Conservation (phyloP, 2,329 filamentous ascomycete species). For the Ophiostoma pallidulum region DNA sequence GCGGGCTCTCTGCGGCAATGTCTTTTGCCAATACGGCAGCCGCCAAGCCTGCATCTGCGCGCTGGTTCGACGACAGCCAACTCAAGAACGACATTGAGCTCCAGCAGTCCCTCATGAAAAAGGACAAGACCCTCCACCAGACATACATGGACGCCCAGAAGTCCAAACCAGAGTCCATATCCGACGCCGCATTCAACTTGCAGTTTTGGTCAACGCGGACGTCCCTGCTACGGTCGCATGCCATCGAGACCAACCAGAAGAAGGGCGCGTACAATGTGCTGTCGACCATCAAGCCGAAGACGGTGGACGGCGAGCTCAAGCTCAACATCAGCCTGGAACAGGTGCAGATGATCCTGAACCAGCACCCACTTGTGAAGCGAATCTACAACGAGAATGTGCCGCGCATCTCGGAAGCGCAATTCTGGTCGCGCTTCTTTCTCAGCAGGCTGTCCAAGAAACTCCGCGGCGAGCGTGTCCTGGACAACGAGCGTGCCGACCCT, state of each 20-base stretch:
- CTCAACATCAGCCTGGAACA: constrained; percentile 79
- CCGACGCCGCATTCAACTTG: constrained; percentile 69
- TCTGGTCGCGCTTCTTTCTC: constrained; percentile 92
- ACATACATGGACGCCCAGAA: constrained; percentile 79
- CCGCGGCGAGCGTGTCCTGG: constrained; percentile 76
- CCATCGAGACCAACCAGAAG: constrained; percentile 77
- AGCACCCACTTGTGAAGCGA: constrained; percentile 81
- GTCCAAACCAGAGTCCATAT: constrained; percentile 77
- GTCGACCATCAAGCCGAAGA: constrained; percentile 74
- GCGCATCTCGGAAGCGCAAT: constrained; percentile 66
- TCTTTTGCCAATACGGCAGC: constrained; percentile 64
- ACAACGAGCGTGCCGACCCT: constrained; percentile 65
- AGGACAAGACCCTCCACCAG: constrained; percentile 63
- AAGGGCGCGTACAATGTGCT: constrained; percentile 90
- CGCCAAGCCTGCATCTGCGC: constrained; percentile 43
- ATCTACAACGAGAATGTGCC: constrained; percentile 93
- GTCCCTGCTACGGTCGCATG: constrained; percentile 78
- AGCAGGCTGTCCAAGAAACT: constrained; percentile 85
- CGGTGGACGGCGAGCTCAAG: constrained; percentile 64
- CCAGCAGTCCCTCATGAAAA: constrained; percentile 80
- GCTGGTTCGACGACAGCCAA: constrained; percentile 72
- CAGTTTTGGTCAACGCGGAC: constrained; percentile 93
- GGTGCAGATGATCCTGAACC: constrained; percentile 83
- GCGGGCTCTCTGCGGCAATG: constrained; percentile 58
- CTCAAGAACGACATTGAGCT: constrained; percentile 71